Evolutionary conservation across 768 basidiomycete genomes (phyloP).

Genomic region (Phaffia australis): DNA sequence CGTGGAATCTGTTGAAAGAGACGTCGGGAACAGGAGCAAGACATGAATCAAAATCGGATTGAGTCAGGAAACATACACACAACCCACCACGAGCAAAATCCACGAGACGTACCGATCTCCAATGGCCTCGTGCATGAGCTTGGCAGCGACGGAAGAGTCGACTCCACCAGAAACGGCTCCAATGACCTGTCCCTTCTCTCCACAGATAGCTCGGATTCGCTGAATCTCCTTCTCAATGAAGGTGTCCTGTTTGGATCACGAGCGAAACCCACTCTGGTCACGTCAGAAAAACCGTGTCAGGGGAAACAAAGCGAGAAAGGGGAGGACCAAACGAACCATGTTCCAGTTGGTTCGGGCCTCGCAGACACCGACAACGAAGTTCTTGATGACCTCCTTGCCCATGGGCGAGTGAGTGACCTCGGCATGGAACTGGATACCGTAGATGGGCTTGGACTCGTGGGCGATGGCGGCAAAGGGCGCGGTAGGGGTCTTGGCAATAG

Average conservation of each 20-base stretch:
- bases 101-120: slow-evolving; percentile 65
- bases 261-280: background rate
- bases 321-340: slow-evolving; percentile 52
- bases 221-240: slow-evolving; percentile 95
- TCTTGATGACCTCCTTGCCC: slow-evolving; percentile 78
- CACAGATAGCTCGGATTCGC: slow-evolving; percentile 88
- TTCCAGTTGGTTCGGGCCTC: slow-evolving; percentile 76
- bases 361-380: slow-evolving; percentile 77
- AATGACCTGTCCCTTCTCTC: slow-evolving; percentile 86
- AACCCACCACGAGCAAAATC: background rate
- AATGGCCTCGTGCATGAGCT: slow-evolving; percentile 99
- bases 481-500: slow-evolving; percentile 72
- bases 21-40: background rate
- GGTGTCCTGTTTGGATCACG: slow-evolving; percentile 55
- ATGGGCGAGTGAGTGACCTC: slow-evolving; percentile 90
- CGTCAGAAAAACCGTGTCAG: background rate
- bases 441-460: slow-evolving; percentile 76
- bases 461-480: slow-evolving; percentile 91
- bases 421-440: slow-evolving; percentile 97
- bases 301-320: background rate
- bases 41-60: background rate
- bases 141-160: slow-evolving; percentile 95
- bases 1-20: slow-evolving; percentile 64
- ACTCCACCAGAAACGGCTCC: slow-evolving; percentile 97
- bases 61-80: slow-evolving; percentile 3